Conservation (phyloP, 192 early-diverging fungal species). For the Geosiphon pyriformis region DNA sequence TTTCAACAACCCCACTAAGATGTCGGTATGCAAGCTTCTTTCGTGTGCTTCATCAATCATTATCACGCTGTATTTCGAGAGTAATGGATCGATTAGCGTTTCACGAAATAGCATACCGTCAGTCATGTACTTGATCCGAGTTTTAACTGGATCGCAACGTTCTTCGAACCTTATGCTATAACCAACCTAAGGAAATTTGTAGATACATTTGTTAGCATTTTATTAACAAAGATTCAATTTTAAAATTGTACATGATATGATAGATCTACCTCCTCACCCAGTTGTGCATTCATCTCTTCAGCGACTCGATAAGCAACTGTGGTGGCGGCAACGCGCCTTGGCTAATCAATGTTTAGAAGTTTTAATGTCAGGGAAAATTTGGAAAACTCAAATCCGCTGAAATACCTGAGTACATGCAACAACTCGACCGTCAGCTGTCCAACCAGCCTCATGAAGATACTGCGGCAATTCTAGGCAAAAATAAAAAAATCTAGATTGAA, state of each 20-base stretch:
- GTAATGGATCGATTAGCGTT: slow-evolving; percentile 65
- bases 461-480: slow-evolving; percentile 65
- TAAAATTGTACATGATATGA: not conserved
- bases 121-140: slow-evolving; percentile 78
- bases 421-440: slow-evolving; percentile 53
- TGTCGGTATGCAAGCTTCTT: slow-evolving; percentile 67
- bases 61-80: slow-evolving; percentile 66
- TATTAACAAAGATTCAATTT: not conserved
- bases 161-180: slow-evolving; percentile 78
- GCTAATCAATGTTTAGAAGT: slow-evolving; percentile 30
- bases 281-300: slow-evolving; percentile 57
- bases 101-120: slow-evolving; percentile 83
- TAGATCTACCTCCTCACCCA: slow-evolving; percentile 53
- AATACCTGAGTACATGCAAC: slow-evolving; percentile 72
- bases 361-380: not conserved
- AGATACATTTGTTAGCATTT: not conserved
- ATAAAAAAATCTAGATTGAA: not conserved
- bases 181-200: slow-evolving; percentile 47
- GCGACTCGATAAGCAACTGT: slow-evolving; percentile 72
- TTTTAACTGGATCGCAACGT: slow-evolving; percentile 43
- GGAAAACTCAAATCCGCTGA: slow-evolving; percentile 15
- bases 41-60: slow-evolving; percentile 83
- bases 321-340: slow-evolving; percentile 67
- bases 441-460: slow-evolving; percentile 71
- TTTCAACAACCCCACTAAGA: slow-evolving; percentile 68